A percentile compares a stretch with the other conserved stretches of the same genome.
Conservation (phyloP, 73 alveolate species). For the Stentor coeruleus region DNA sequence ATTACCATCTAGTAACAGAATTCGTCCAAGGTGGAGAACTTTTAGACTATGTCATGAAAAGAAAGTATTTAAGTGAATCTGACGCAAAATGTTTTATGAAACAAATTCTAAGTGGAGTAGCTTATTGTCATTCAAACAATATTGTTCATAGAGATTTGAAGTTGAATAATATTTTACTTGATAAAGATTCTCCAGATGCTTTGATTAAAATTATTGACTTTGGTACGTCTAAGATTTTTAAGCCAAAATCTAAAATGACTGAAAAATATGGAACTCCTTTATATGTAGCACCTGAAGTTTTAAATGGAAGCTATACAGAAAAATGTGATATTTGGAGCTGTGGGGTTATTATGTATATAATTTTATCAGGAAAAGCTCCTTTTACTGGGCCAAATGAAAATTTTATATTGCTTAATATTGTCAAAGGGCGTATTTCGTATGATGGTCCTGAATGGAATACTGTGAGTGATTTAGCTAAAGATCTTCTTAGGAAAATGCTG, state of each 20-base stretch:
- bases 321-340: slow-evolving; percentile 46
- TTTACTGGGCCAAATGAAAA: slow-evolving; percentile 33
- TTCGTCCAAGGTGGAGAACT: slow-evolving; percentile 54
- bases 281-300: slow-evolving; percentile 34
- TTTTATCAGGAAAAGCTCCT: slow-evolving; percentile 47
- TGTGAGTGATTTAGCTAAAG: neutral
- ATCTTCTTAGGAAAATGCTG: neutral
- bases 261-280: slow-evolving; percentile 33
- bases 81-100: slow-evolving; percentile 32
- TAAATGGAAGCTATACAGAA: slow-evolving; percentile 28
- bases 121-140: slow-evolving; percentile 42
- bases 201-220: slow-evolving; percentile 47
- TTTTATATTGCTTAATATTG: neutral
- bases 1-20: neutral
- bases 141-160: slow-evolving; percentile 52
- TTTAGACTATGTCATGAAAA: slow-evolving; percentile 32
- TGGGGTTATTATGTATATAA: slow-evolving; percentile 41
- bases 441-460: neutral
- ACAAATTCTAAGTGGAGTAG: slow-evolving; percentile 43
- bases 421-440: neutral
- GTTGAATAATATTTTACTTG: slow-evolving; percentile 53
- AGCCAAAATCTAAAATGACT: slow-evolving; percentile 15
- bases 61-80: slow-evolving; percentile 32
- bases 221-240: slow-evolving; percentile 29
- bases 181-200: slow-evolving; percentile 33